These are phyloP conservation scores for Proliferodiscus dingleyae DNA, from an alignment of 2,329 filamentous ascomycete genomes.

Conservation along the genomic window DNA sequence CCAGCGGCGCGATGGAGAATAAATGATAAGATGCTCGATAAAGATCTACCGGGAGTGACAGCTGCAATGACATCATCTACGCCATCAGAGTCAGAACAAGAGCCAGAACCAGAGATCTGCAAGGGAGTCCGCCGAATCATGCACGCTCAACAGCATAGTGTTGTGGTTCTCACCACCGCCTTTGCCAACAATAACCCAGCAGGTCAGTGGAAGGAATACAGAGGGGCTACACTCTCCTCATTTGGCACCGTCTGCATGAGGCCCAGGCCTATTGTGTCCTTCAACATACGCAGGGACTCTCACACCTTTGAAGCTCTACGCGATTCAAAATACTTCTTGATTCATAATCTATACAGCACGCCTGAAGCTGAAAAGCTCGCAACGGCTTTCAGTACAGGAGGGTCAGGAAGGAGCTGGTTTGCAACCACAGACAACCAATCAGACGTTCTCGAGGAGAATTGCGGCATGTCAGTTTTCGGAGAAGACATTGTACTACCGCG, in stretches of 20 bases:
- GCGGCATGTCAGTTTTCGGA: not conserved
- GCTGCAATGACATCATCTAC: no score
- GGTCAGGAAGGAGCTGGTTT: no score
- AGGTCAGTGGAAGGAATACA: not conserved
- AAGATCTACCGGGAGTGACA: no score
- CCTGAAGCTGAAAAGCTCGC: constrained; percentile 21
- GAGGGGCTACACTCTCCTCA: constrained; percentile 32
- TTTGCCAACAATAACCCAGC: not conserved
- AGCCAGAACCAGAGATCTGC: no score
- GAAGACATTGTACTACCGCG: constrained; percentile 5
- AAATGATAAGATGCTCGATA: no score
- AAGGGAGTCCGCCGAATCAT: no score
- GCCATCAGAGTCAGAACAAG: no score
- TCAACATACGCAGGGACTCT: constrained; percentile 31
- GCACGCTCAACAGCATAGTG: no score
- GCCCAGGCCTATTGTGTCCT: constrained; percentile 29
- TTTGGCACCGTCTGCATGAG: constrained; percentile 29
- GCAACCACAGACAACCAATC: no score
- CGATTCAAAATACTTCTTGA: constrained; percentile 17
- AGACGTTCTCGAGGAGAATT: no score
- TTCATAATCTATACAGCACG: constrained; percentile 23
- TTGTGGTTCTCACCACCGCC: not conserved
- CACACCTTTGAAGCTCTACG: constrained; percentile 24
- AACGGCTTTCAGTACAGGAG: no score
- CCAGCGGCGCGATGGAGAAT: no score